Percentiles rank a stretch among this genome's conserved stretches.
These are phyloP conservation scores for Cyclostephanos tholiformis DNA, from an alignment of 108 stramenopile genomes.

Conservation along the genomic window DNA sequence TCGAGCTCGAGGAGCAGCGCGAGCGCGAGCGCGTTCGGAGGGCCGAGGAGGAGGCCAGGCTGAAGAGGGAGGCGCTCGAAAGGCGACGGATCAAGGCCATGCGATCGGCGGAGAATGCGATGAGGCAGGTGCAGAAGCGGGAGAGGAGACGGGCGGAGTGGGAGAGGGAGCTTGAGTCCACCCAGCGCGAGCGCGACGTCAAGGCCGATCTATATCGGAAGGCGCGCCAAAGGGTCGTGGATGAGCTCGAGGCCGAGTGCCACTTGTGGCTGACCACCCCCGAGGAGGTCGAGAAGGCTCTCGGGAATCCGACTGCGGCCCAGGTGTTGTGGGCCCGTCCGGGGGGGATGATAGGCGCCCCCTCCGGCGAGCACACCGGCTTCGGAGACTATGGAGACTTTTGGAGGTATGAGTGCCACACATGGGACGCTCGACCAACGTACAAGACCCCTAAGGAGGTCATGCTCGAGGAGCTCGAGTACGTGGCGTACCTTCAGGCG, in stretches of 20 bases:
- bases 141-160: constrained; percentile 56
- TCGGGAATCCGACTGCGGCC: constrained; percentile 59
- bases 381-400: constrained; percentile 74
- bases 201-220: constrained; percentile 52
- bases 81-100: constrained; percentile 78
- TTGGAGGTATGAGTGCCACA: constrained; percentile 83
- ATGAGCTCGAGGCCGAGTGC: constrained; percentile 80
- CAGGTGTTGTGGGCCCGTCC: constrained; percentile 77
- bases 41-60: constrained; percentile 58
- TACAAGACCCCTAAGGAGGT: constrained; percentile 67
- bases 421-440: constrained; percentile 67
- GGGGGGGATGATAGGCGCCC: constrained; percentile 69
- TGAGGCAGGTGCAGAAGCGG: constrained; percentile 52
- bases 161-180: constrained; percentile 61
- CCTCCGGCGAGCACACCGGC: constrained; percentile 48
- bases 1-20: constrained; percentile 59
- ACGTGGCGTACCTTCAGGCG: constrained; percentile 64
- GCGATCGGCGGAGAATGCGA: constrained; percentile 58
- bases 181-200: constrained; percentile 60
- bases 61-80: constrained; percentile 62
- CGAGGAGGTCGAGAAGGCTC: constrained; percentile 83
- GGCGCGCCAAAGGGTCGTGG: constrained; percentile 68
- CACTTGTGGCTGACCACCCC: constrained; percentile 75
- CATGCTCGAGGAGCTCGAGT: constrained; percentile 65
- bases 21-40: constrained; percentile 25